phyloP scores from a whole-genome alignment of 345 rosid genomes.

The Trapa bicornis region DNA sequence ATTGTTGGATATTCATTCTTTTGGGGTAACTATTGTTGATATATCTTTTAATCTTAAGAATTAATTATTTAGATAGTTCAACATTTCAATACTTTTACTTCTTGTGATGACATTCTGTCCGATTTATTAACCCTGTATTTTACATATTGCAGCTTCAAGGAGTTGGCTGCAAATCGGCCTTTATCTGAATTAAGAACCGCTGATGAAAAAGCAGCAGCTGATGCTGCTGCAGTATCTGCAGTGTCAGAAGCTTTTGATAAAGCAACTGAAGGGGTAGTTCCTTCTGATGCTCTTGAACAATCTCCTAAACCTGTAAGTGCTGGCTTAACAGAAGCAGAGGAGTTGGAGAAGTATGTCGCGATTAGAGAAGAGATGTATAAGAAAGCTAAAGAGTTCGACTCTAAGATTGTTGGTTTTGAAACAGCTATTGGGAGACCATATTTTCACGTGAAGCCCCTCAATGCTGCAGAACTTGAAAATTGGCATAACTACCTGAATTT shows the following conservation, averaged over 20 bases:
- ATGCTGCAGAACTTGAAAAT: constrained; percentile 81
- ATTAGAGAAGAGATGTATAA: constrained; percentile 78
- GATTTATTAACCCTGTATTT: constrained; percentile 4
- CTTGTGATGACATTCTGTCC: not conserved
- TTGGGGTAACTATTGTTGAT: not conserved
- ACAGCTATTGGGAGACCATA: constrained; percentile 93
- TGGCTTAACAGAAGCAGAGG: constrained; percentile 76
- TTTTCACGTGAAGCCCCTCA: constrained; percentile 89
- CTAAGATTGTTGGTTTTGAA: constrained; percentile 88
- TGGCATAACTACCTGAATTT: constrained; percentile 90
- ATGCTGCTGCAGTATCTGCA: constrained; percentile 13
- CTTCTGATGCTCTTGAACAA: constrained; percentile 40
- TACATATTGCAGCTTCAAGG: constrained; percentile 56
- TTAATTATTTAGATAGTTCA: not conserved
- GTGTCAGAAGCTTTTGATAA: constrained; percentile 33
- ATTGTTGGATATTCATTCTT: not conserved
- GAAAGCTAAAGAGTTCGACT: constrained; percentile 94
- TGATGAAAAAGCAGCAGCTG: constrained; percentile 39
- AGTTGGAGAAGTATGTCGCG: constrained; percentile 77
- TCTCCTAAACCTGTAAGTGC: constrained; percentile 51
- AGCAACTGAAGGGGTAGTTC: constrained; percentile 44
- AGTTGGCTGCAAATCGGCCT: constrained; percentile 63
- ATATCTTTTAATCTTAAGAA: not conserved
- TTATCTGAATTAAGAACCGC: constrained; percentile 65
- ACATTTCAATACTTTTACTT: not conserved